phyloP scores from a whole-genome alignment of 2,329 filamentous ascomycete species.

The Aspergillus glaucus region DNA sequence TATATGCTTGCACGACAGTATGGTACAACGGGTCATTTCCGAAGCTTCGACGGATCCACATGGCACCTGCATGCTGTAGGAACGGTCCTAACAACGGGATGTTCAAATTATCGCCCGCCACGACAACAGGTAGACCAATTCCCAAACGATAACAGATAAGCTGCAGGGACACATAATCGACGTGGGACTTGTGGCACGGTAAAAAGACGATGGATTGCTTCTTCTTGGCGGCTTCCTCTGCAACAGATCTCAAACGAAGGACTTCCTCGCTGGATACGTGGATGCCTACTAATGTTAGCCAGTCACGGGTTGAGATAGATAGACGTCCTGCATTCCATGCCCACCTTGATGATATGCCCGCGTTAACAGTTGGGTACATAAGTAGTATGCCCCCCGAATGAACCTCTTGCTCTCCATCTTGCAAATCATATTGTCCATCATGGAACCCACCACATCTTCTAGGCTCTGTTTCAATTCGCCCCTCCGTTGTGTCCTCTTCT shows the following conservation, averaged over 20 bases:
- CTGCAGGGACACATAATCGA: conserved; percentile 93
- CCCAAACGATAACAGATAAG: conserved; percentile 93
- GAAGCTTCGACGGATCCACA: conserved; percentile 93
- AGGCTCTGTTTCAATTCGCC: conserved; percentile 66
- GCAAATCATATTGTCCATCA: conserved; percentile 96
- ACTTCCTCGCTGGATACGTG: conserved; percentile 96
- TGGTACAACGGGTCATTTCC: conserved; percentile 86
- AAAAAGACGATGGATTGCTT: conserved; percentile 96
- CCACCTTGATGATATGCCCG: conserved; percentile 87
- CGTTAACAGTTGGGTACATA: conserved; percentile 79
- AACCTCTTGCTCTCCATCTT: conserved; percentile 96
- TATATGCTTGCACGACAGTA: conserved; percentile 91
- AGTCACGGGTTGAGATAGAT: not conserved
- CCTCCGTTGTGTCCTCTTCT: conserved; percentile 27
- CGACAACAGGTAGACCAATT: conserved; percentile 80
- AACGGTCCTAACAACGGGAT: conserved; percentile 86
- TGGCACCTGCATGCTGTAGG: conserved; percentile 89
- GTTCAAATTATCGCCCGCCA: conserved; percentile 94
- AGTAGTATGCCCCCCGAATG: conserved; percentile 85
- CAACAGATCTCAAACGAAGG: conserved; percentile 70
- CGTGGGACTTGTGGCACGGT: conserved; percentile 88
- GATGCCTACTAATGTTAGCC: conserved; percentile 50
- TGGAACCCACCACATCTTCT: conserved; percentile 72
- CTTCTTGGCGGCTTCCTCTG: conserved; percentile 72
- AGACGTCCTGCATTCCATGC: not conserved